Base-by-base conservation (phyloP, 345 rosid species). In the Rhodamnia rubescens region DNA sequence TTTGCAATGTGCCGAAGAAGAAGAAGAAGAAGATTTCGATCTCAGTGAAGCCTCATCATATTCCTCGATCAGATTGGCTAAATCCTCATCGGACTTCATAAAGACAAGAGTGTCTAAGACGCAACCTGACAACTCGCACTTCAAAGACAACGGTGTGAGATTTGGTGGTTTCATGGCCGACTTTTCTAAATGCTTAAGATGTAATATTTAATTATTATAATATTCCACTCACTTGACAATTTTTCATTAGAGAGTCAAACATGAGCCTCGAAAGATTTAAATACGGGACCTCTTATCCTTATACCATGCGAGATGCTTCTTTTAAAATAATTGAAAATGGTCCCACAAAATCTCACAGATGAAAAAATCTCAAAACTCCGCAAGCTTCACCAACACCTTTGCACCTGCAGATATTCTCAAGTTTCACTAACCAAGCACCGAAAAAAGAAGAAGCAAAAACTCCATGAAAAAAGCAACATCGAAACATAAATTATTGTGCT, bases 51-150 rank as follows among this genome's bases (percentile, higher is more conserved):
- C 89, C 32, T 87, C 88, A 16, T 90, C 89, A 87, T 93, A 94
- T 57, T 89, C 92, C 83, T 90, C 92, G 10, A 95, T 59, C 54
- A 97, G 85, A 80, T 85, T 90, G 7, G 88, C 75, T 82, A 97
- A 86, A 52, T 97, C 98, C 61, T 97, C 98, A 6, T 94, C 98
- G 24, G 98, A 95, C 74, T 90, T 97, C 20, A 95, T 82, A 26
- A 96, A 89, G 75, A 97, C 85, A 53, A 52, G 96, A 52, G 96
- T 95, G 89, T 95, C 98, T 29, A 95, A 86, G 87, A 95, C 98
- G 12, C 93, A 98, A 85, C 93, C 83, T 1, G 98, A 98, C 83
- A 95, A 89, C 24, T 93, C 98, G 88, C 98, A 97, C 89, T 86
- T 88, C 83, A 97, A 83, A 20, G 87, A n/a, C 89, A 42, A 42